phyloP scores from a whole-genome alignment of 1,284 basidiomycete species.

The Fomitopsis betulina region DNA sequence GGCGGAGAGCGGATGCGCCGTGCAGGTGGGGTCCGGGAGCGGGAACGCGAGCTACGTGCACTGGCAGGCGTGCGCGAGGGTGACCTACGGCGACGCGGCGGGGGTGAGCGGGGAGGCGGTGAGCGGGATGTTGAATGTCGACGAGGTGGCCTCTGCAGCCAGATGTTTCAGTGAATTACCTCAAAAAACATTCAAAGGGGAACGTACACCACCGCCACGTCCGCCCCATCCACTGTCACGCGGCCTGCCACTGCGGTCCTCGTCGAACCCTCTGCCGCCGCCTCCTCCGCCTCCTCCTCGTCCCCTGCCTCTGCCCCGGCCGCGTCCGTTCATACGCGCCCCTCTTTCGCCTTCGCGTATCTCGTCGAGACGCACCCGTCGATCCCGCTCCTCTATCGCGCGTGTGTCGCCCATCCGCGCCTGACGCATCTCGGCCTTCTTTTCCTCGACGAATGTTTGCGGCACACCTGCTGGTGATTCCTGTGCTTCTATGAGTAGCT shows the following conservation, averaged over 20 bases:
- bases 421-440: constrained; percentile 89
- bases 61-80: constrained; percentile 28
- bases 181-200: constrained; percentile 10
- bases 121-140: constrained; percentile 35
- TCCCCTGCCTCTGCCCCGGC: constrained; percentile 29
- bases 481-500: constrained; percentile 87
- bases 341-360: constrained; percentile 51
- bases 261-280: constrained; percentile 23
- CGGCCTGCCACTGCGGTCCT: constrained; percentile 21
- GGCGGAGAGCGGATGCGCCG: constrained; percentile 33
- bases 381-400: constrained; percentile 67
- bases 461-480: constrained; percentile 87
- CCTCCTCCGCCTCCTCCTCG: constrained; percentile 30
- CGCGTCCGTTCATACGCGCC: constrained; percentile 41
- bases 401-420: constrained; percentile 69
- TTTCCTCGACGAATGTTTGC: constrained; percentile 90
- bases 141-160: constrained; percentile 40
- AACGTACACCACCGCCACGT: constrained; percentile 41
- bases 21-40: constrained; percentile 17
- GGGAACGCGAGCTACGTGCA: constrained; percentile 19
- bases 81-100: constrained; percentile 30
- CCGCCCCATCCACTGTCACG: constrained; percentile 28
- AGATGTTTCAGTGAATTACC: constrained; percentile 12
- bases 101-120: constrained; percentile 24
- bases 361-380: constrained; percentile 65